A percentile compares a stretch with the other conserved stretches of the same genome.
These are phyloP conservation scores for Akanthomyces dipterigenus DNA, from an alignment of 2,329 filamentous ascomycete species.

Conservation along the genomic window DNA sequence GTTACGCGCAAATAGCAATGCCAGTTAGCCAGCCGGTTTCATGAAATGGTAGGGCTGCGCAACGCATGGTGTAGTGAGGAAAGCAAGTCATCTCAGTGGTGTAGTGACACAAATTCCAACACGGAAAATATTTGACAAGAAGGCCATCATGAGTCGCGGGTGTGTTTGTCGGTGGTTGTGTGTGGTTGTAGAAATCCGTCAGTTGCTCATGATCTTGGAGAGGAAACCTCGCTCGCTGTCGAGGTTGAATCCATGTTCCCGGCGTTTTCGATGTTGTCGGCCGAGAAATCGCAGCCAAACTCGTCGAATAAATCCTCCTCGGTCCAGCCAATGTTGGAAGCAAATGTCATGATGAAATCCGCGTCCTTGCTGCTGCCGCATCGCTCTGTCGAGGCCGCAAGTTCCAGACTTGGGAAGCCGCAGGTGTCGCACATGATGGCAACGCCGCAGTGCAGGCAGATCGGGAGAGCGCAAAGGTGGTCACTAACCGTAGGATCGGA, in stretches of 20 bases:
- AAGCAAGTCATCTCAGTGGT: neutral
- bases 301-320: conserved; percentile 27
- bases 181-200: neutral
- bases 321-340: conserved; percentile 15
- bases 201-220: neutral
- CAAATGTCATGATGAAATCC: conserved; percentile 12
- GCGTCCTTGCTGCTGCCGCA: conserved; percentile 20
- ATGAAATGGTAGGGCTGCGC: conserved; percentile 13
- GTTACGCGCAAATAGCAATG: conserved; percentile 31
- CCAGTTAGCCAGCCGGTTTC: conserved; percentile 37
- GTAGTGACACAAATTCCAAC: neutral
- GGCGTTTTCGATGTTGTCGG: neutral
- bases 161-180: too few relatives aligned
- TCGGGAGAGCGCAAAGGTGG: conserved; percentile 25
- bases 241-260: neutral
- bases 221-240: neutral
- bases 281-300: conserved; percentile 17
- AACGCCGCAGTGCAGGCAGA: conserved; percentile 42
- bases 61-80: neutral
- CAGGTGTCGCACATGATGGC: conserved; percentile 38
- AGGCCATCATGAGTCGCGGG: neutral
- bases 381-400: conserved; percentile 11
- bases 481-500: conserved; percentile 97
- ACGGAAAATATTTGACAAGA: neutral
- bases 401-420: conserved; percentile 21